Conservation (phyloP, 192 early-diverging fungal genomes). For the Physocladia obscura region DNA sequence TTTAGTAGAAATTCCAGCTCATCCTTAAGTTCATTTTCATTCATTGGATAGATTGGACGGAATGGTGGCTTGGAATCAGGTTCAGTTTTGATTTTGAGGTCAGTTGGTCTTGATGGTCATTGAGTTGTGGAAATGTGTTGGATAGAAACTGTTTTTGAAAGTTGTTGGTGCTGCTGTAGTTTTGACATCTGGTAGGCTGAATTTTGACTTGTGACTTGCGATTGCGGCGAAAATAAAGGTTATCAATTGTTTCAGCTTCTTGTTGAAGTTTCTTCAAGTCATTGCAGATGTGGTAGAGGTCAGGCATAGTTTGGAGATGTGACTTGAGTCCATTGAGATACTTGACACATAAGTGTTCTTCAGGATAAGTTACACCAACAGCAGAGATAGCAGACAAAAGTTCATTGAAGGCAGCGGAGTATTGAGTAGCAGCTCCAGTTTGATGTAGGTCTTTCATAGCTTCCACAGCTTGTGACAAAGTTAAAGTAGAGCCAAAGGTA, state of each 20-base stretch:
- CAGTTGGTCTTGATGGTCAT: neutral
- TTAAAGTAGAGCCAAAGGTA: neutral
- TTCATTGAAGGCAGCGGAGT: neutral
- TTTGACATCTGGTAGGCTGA: neutral
- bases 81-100: no score
- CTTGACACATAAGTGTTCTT: neutral
- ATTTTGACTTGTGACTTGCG: no score
- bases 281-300: neutral
- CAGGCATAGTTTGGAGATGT: neutral
- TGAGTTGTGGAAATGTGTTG: neutral
- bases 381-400: neutral
- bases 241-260: neutral
- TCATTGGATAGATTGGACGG: no score
- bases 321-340: slow-evolving; percentile 9
- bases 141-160: neutral
- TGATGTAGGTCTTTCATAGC: neutral
- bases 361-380: neutral
- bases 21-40: neutral
- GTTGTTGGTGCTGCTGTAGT: no score
- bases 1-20: slow-evolving; percentile 5
- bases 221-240: neutral
- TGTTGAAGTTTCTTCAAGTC: neutral
- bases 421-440: neutral
- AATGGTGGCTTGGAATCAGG: no score
- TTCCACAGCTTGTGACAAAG: neutral